Evolutionary conservation across 352 stramenopile species (phyloP).

Genomic region (Globisporangium heterothallicum): DNA sequence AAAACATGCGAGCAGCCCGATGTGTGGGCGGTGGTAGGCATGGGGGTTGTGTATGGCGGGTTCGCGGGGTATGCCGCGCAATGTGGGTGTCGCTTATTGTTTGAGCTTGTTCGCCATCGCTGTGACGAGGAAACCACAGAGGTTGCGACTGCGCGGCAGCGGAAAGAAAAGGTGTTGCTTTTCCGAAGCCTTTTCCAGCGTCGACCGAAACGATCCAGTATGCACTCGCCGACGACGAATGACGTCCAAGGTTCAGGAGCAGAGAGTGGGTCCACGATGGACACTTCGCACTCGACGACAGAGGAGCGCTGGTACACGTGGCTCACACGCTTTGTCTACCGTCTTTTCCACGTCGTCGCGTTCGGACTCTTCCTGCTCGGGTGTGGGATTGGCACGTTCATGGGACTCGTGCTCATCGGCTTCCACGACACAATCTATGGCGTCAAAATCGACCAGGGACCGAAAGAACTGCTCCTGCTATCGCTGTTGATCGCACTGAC

Average conservation of each 20-base stretch:
- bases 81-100: constrained; percentile 25
- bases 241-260: not conserved
- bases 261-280: constrained; percentile 30
- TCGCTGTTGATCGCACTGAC: constrained; percentile 24
- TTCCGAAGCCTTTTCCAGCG: constrained; percentile 38
- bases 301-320: constrained; percentile 78
- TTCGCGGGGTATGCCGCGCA: constrained; percentile 38
- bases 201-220: not conserved
- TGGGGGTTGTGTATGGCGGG: constrained; percentile 57
- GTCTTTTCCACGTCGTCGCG: constrained; percentile 25
- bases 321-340: constrained; percentile 40
- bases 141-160: constrained; percentile 42
- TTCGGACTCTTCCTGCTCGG: constrained; percentile 38
- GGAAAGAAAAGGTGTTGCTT: constrained; percentile 74
- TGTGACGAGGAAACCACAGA: constrained; percentile 56
- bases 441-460: constrained; percentile 41
- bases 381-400: constrained; percentile 42
- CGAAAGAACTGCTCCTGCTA: constrained; percentile 31
- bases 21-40: constrained; percentile 32
- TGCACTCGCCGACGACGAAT: not conserved
- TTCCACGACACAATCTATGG: constrained; percentile 46
- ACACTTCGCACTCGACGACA: constrained; percentile 45
- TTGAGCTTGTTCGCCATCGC: constrained; percentile 58
- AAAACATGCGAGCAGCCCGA: constrained; percentile 57
- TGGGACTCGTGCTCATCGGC: constrained; percentile 47